phyloP scores from a whole-genome alignment of 441 rosid genomes.

The Eutrema salsugineum region DNA sequence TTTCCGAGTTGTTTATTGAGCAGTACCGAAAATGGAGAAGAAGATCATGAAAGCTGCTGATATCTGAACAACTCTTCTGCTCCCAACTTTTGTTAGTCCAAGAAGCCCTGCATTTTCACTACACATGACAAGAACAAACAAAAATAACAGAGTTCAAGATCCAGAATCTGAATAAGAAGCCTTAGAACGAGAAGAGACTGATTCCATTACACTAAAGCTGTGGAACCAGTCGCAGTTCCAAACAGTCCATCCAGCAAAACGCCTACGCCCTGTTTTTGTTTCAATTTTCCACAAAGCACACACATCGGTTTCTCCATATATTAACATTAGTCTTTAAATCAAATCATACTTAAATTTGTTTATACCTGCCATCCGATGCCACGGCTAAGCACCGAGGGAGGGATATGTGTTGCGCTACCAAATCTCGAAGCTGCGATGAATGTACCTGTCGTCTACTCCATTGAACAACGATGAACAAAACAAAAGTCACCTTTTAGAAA shows the following conservation, averaged over 20 bases:
- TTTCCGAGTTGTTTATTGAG: neutral
- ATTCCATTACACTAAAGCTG: conserved; percentile 70
- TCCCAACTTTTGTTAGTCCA: conserved; percentile 79
- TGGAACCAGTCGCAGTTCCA: conserved; percentile 66
- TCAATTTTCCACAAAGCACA: neutral
- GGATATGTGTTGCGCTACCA: conserved; percentile 80
- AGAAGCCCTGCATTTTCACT: conserved; percentile 85
- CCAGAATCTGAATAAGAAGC: neutral
- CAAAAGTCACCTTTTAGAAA: neutral
- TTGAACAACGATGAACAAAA: neutral
- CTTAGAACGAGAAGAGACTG: neutral
- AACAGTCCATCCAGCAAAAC: conserved; percentile 55
- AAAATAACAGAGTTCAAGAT: neutral
- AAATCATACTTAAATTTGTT: neutral
- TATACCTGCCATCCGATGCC: conserved; percentile 88
- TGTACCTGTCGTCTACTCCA: conserved; percentile 68
- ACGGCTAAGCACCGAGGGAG: conserved; percentile 83
- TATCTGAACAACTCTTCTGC: conserved; percentile 72
- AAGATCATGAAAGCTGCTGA: conserved; percentile 80
- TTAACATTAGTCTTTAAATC: neutral
- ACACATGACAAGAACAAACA: conserved; percentile 16
- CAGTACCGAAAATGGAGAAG: conserved; percentile 70
- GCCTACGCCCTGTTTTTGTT: conserved; percentile 49
- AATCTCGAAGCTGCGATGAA: conserved; percentile 72
- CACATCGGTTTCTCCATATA: neutral